These are phyloP conservation scores for Zymoseptoria ardabiliae DNA, from an alignment of 2,329 filamentous ascomycete genomes.

Conservation along the genomic window DNA sequence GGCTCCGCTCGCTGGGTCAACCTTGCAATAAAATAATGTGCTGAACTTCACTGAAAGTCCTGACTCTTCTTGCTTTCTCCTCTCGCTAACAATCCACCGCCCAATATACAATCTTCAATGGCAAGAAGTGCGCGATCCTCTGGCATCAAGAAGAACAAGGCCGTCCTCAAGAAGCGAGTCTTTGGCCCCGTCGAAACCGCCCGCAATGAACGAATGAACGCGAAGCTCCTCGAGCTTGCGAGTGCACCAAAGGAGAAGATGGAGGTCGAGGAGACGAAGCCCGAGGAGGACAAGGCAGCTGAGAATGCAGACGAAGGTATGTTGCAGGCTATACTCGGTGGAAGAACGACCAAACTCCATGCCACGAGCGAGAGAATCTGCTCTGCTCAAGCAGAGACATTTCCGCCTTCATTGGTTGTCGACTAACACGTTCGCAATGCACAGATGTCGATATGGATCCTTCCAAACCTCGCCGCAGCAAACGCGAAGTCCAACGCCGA, in stretches of 20 bases:
- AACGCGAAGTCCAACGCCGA: constrained; percentile 17
- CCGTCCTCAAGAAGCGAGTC: constrained; percentile 68
- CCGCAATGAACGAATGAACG: constrained; percentile 73
- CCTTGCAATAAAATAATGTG: neutral
- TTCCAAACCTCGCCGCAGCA: constrained; percentile 15
- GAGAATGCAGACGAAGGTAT: neutral
- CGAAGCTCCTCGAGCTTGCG: constrained; percentile 75
- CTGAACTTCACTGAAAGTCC: neutral
- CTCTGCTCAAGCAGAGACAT: too few species aligned
- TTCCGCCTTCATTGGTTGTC: neutral
- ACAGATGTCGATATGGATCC: constrained; percentile 30
- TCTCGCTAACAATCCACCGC: constrained; percentile 2
- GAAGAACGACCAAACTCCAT: too few species aligned
- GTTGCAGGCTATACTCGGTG: neutral
- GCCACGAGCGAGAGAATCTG: too few species aligned
- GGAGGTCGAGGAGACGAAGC: constrained; percentile 33
- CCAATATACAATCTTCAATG: constrained; percentile 48
- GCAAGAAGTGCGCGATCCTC: constrained; percentile 80
- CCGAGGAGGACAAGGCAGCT: neutral
- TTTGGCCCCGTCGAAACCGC: constrained; percentile 78
- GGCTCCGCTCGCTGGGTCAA: neutral
- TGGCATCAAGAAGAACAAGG: constrained; percentile 74
- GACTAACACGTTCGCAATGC: neutral
- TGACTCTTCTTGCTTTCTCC: neutral
- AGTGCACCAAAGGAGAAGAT: constrained; percentile 62